Evolutionary conservation across 2,329 filamentous ascomycete species (phyloP).

Genomic region (Ceratocystis albifundus): DNA sequence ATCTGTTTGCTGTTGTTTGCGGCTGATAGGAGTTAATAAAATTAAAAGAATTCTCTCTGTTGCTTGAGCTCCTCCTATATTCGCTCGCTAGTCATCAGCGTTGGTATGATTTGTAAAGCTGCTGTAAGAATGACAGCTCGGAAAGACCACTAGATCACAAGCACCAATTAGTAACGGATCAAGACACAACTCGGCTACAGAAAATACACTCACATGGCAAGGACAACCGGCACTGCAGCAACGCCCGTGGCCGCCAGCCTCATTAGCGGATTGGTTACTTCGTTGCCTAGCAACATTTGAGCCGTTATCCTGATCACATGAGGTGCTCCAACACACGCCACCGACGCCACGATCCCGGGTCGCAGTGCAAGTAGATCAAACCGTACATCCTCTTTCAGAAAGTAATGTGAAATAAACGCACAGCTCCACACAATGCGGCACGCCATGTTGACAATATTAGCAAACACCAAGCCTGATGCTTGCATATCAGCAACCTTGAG

Average conservation of each 20-base stretch:
- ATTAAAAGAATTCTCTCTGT: conserved; percentile 9
- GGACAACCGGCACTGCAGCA: conserved; percentile 42
- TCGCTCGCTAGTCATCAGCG: neutral
- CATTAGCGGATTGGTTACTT: neutral
- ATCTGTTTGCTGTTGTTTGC: conserved; percentile 6
- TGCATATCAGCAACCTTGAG: conserved; percentile 59
- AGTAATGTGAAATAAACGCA: conserved; percentile 57
- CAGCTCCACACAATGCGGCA: conserved; percentile 74
- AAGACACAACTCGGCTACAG: conserved; percentile 16
- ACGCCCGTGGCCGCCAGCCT: conserved; percentile 39
- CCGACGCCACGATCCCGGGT: conserved; percentile 36
- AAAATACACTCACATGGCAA: conserved; percentile 46
- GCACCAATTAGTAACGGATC: conserved; percentile 13
- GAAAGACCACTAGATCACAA: conserved; percentile 1
- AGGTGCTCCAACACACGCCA: conserved; percentile 36
- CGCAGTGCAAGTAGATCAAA: conserved; percentile 35
- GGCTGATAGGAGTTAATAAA: conserved; percentile 14
- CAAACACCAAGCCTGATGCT: conserved; percentile 68
- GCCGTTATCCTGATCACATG: conserved; percentile 31
- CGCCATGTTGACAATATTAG: conserved; percentile 83
- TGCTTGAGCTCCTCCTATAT: neutral
- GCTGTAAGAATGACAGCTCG: conserved; percentile 18
- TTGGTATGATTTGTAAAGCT: conserved; percentile 4
- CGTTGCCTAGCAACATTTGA: conserved; percentile 3
- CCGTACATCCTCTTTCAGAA: conserved; percentile 36